Conservation (phyloP, 2,329 filamentous ascomycete species). For the Xylogone sp. region DNA sequence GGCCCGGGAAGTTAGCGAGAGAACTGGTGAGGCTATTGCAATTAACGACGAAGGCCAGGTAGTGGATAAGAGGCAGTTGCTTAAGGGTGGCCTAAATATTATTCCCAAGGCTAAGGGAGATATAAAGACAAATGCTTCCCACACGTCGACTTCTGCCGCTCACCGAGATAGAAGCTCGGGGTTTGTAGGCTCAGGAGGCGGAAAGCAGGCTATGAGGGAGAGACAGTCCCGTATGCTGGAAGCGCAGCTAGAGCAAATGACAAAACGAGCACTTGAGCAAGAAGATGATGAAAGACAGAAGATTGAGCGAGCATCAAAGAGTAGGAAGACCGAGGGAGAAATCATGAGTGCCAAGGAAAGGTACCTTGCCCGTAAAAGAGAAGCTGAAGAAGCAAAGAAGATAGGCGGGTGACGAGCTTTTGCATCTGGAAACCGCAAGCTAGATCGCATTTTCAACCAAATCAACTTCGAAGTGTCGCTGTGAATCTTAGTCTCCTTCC, state of each 20-base stretch:
- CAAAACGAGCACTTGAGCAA: conserved; percentile 68
- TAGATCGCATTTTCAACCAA: too few relatives aligned
- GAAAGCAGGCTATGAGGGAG: conserved; percentile 67
- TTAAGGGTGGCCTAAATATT: conserved; percentile 73
- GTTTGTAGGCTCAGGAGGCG: conserved; percentile 40
- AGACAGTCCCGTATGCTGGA: conserved; percentile 77
- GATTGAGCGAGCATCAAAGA: conserved; percentile 66
- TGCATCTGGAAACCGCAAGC: background rate
- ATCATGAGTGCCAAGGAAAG: conserved; percentile 76
- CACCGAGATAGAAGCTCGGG: conserved; percentile 26
- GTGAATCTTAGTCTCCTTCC: too few relatives aligned
- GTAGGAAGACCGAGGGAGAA: conserved; percentile 71
- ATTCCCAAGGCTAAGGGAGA: conserved; percentile 56
- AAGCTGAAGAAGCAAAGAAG: conserved; percentile 66
- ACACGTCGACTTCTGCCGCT: conserved; percentile 12
- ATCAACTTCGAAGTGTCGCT: too few relatives aligned
- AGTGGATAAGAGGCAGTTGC: conserved; percentile 77
- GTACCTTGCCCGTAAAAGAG: conserved; percentile 73
- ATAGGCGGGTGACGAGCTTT: conserved; percentile 29
- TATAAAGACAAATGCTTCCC: conserved; percentile 7
- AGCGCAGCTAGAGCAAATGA: conserved; percentile 68
- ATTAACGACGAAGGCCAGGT: conserved; percentile 82
- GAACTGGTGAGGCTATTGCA: conserved; percentile 53
- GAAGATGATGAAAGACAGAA: conserved; percentile 61
- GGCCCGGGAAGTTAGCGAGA: conserved; percentile 64